A percentile compares a stretch with the other conserved stretches of the same genome.
phyloP scores from a whole-genome alignment of 1,284 basidiomycete species.

The Hortiboletus rubellus region DNA sequence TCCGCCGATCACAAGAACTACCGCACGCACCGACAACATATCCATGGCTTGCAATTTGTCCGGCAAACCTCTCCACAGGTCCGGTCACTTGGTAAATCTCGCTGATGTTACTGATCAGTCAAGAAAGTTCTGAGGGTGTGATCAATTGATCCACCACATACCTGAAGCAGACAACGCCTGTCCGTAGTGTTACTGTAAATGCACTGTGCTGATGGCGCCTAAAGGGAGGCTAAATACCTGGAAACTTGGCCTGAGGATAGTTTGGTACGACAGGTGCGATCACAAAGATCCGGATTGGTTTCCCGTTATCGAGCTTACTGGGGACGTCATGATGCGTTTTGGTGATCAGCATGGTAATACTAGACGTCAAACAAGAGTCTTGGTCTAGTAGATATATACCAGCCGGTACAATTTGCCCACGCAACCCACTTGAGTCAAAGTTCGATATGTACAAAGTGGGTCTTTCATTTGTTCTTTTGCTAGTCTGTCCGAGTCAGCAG shows the following conservation, averaged over 20 bases:
- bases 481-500: too few relatives aligned
- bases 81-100: slow-evolving; percentile 88
- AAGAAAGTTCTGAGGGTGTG: neutral
- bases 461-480: too few relatives aligned
- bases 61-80: slow-evolving; percentile 85
- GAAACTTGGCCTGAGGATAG: slow-evolving; percentile 83
- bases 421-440: too few relatives aligned
- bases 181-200: slow-evolving; percentile 6
- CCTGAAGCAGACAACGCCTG: slow-evolving; percentile 82
- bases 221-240: slow-evolving; percentile 44
- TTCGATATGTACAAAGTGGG: too few relatives aligned
- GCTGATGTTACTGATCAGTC: slow-evolving; percentile 38
- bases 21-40: slow-evolving; percentile 65
- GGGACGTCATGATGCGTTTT: slow-evolving; percentile 77
- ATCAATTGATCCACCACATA: slow-evolving; percentile 24
- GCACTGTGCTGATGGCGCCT: neutral
- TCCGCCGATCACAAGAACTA: neutral
- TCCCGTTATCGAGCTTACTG: slow-evolving; percentile 63
- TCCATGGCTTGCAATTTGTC: slow-evolving; percentile 89
- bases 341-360: slow-evolving; percentile 69
- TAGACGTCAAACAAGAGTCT: neutral
- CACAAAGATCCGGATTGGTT: slow-evolving; percentile 76
- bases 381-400: neutral
- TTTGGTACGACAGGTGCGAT: slow-evolving; percentile 67
- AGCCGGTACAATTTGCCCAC: neutral